A percentile compares a stretch with the other conserved stretches of the same genome.
Conservation (phyloP, 257 asterid genomes). For the Nicotiana obtusifolia region DNA sequence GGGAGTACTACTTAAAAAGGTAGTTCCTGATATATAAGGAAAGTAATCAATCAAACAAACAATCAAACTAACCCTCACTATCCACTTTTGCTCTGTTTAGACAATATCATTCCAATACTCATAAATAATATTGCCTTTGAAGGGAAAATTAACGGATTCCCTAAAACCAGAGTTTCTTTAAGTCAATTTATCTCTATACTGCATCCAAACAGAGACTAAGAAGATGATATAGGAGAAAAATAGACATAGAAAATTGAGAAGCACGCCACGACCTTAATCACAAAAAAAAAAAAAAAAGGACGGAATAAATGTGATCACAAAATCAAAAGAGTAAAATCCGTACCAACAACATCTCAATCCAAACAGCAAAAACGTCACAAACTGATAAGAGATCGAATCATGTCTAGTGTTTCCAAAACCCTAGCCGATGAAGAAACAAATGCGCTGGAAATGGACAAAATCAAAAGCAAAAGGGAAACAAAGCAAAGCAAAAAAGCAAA, state of each 20-base stretch:
- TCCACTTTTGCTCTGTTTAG: background rate
- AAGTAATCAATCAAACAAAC: background rate
- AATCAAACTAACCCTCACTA: background rate
- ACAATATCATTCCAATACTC: background rate
- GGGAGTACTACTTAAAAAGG: background rate
- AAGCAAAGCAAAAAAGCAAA: background rate
- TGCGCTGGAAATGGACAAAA: background rate
- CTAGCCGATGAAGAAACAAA: background rate
- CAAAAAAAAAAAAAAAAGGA: background rate
- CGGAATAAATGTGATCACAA: background rate
- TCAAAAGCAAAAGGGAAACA: background rate
- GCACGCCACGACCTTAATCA: background rate
- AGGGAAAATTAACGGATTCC: background rate
- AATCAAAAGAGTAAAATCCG: background rate
- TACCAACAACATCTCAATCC: conserved; percentile 1
- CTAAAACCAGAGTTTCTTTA: background rate
- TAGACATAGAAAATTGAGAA: background rate
- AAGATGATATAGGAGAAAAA: background rate
- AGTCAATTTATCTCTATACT: background rate
- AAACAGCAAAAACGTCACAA: background rate
- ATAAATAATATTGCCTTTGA: too few species aligned
- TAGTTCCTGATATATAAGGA: background rate
- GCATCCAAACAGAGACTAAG: background rate
- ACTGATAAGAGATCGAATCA: background rate
- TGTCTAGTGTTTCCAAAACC: background rate